Base-by-base conservation (phyloP, 2,329 filamentous ascomycete species). In the Elsinoe necatrix region DNA sequence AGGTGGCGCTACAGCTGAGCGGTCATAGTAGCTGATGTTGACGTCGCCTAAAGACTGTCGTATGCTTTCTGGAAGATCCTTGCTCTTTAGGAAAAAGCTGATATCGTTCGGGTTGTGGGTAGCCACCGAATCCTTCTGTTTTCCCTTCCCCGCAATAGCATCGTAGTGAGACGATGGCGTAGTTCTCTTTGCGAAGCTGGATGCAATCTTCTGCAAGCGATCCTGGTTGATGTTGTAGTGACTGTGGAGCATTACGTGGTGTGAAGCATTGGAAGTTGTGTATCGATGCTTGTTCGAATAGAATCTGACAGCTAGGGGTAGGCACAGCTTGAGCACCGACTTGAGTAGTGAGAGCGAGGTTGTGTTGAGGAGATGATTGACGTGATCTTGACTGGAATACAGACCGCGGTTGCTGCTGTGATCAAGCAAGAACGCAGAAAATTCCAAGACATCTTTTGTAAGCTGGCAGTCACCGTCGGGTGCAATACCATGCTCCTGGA, bases 401-500 rank as follows among this genome's bases (percentile, higher is more conserved):
- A 98, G 84, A 73, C 91, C 96, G 63, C 95, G 81, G 68, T 98
- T 98, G 59, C 92, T 93, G 71, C 93, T 98, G 68, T 95, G 93
- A 69, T 97, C 89, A 54, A 97, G 75, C 27, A 98, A 78, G 70
- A 95, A 81, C 60, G 86, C 83, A 20, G 91, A 95, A 71, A 98
- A 98, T 63, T 82, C 79, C 59, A 98, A 77, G 55, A 97, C 80
- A 27, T 82, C 78, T 68, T 95, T 85, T 57, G 97, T 75, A 60
- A 98, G 78, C 66, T 87, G 77, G 63, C 84, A 78, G 70, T 98
- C 93, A 63, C 87, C 91, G 65, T 95, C 87, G 55, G 78, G 68
- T 1, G 80, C 76, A 68, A 86, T 89, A 25, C 84, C 86, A 20
- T 18, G 16, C 12, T 73, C 67, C 47, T 64, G 63, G 56, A 63